A percentile compares a stretch with the other conserved stretches of the same genome.
These are phyloP conservation scores for Pinus albicaulis DNA, from an alignment of 75 land plant species.

Conservation along the genomic window DNA sequence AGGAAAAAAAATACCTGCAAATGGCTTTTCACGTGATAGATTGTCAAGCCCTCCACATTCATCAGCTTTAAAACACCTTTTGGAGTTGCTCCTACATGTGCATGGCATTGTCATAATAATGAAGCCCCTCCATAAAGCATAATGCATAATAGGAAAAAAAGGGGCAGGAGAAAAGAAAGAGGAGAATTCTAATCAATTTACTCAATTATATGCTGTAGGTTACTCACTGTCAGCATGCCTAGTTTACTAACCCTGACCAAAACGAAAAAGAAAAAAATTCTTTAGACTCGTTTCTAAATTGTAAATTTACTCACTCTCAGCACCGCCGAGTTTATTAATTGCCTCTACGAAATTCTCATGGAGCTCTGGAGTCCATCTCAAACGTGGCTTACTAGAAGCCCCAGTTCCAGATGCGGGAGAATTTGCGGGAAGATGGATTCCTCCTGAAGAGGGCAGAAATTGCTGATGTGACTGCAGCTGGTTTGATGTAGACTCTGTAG, in stretches of 20 bases:
- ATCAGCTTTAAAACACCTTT: conserved; percentile 54
- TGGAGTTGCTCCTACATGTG: conserved; percentile 69
- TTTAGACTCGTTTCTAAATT: not conserved
- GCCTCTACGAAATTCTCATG: conserved; percentile 71
- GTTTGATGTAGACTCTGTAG: not conserved
- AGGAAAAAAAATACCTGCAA: conserved; percentile 52
- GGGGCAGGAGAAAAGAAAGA: no score
- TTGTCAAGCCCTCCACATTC: conserved; percentile 53
- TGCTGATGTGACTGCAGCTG: conserved; percentile 2
- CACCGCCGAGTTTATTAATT: conserved; percentile 57
- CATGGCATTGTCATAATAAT: conserved; percentile 3
- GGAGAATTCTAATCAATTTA: not conserved
- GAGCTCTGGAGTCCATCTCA: conserved; percentile 68
- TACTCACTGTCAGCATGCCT: not conserved
- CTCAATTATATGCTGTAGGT: not conserved
- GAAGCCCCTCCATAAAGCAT: not conserved
- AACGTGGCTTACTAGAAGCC: conserved; percentile 29
- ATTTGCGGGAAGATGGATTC: not conserved
- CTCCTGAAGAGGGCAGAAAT: not conserved
- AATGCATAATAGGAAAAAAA: not conserved
- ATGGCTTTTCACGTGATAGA: conserved; percentile 72
- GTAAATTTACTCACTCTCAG: conserved; percentile 54
- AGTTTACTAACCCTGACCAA: not conserved
- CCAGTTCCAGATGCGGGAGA: not conserved
- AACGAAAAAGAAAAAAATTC: not conserved